Evolutionary conservation across 345 rosid genomes (phyloP), one percentile per base, ranked within the genome.

Genomic region (Dovyalis caffra): DNA sequence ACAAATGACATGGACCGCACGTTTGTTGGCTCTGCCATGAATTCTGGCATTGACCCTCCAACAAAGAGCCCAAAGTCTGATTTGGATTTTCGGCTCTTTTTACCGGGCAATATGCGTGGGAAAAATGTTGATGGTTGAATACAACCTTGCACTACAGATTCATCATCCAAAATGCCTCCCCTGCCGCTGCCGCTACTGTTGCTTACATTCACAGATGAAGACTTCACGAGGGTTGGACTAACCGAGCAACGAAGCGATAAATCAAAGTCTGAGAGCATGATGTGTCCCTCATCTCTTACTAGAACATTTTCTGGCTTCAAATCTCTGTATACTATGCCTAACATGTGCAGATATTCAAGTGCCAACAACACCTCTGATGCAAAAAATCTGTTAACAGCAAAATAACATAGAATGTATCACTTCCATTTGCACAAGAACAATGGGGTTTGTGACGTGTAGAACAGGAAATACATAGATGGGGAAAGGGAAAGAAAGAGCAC

Each of bases 1-100:
- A 94, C 97, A 66, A 94, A 94, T 1, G 98, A 94, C 98, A 94
- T 91, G 0, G 98, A 94, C 1, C 90, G 84, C 5, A 92, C 97
- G 69, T 94, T 88, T 4, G 95, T 91, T 2, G 97, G 98, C 72
- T 94, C 97, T 12, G 97, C 98, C 98, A 94, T 92, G 45, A 94
- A 74, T 80, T 92, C 97, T 2, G 97, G 98, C 64, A 92, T 43
- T 4, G 91, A 81, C 10, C 93, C 97, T n/a, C 88, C 85, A 0
- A 86, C 88, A 53, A 78, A 79, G 18, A 90, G 70, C 1, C 97
- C 92, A 21, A 86, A 91, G 68, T 94, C 98, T 5, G 95, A 94
- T 81, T 94, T 94, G 0, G 98, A 85, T 65, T 94, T 94, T 14
- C 97, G 89, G 23, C 81, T 92, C 81, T 94, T 94, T 69, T 90